Evolutionary conservation across 352 stramenopile genomes (phyloP).

Genomic region (Phytophthora pistaciae): DNA sequence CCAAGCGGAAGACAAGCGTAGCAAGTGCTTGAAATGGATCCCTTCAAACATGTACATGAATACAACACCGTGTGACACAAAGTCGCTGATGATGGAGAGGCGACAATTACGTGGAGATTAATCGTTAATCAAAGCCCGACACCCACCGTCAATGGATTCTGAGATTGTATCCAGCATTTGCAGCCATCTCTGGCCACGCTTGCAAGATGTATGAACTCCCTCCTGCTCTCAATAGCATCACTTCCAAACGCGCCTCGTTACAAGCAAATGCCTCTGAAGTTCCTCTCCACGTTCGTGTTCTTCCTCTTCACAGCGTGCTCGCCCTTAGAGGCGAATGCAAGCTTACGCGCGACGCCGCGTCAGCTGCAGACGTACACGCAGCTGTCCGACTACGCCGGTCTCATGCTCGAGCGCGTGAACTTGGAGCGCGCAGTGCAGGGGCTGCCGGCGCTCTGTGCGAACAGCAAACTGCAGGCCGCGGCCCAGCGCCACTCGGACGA

Average conservation of each 20-base stretch:
- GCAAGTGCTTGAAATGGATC: neutral
- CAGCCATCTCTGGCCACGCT: constrained; percentile 19
- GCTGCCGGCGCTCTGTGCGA: constrained; percentile 44
- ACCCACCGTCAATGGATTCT: constrained; percentile 22
- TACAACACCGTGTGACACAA: constrained; percentile 14
- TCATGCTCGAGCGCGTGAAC: constrained; percentile 65
- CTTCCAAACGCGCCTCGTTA: constrained; percentile 7
- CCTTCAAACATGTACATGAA: neutral
- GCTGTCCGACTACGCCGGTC: constrained; percentile 20
- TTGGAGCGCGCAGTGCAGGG: constrained; percentile 44
- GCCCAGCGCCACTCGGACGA: constrained; percentile 47
- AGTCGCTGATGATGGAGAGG: constrained; percentile 25
- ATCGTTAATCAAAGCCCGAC: constrained; percentile 6
- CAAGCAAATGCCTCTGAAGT: constrained; percentile 7
- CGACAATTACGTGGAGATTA: constrained; percentile 11
- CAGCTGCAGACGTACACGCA: constrained; percentile 36
- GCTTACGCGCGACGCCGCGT: constrained; percentile 4
- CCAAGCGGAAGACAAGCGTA: constrained; percentile 14
- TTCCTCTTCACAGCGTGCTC: constrained; percentile 8
- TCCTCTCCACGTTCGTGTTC: constrained; percentile 3
- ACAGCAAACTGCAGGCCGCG: constrained; percentile 38
- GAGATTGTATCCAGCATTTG: constrained; percentile 31
- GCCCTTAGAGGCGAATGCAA: neutral
- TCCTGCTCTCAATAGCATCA: constrained; percentile 1
- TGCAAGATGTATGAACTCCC: neutral